Conservation (phyloP, 2,329 filamentous ascomycete genomes). For the Lecanicillium sp. region DNA sequence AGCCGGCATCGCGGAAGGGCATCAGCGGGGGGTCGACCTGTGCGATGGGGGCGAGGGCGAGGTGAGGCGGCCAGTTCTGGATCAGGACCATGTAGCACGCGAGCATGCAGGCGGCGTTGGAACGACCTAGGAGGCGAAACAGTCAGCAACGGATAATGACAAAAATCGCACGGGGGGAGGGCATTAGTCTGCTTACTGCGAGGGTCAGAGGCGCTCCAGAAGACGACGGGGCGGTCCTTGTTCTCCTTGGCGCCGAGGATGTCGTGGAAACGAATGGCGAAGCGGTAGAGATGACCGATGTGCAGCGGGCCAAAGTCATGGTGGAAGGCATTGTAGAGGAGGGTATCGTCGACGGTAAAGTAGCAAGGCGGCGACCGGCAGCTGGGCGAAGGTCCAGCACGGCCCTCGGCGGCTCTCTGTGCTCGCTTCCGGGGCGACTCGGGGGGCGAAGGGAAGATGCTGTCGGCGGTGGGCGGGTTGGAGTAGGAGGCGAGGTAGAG, state of each 20-base stretch:
- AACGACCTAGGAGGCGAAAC: constrained; percentile 56
- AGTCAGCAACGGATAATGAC: neutral
- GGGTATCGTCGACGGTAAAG: constrained; percentile 87
- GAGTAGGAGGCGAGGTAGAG: constrained; percentile 92
- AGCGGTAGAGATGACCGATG: constrained; percentile 94
- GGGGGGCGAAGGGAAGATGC: constrained; percentile 70
- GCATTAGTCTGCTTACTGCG: constrained; percentile 71
- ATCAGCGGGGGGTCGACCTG: constrained; percentile 96
- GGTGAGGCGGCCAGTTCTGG: constrained; percentile 93
- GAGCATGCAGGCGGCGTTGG: constrained; percentile 89
- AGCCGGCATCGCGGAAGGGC: constrained; percentile 97
- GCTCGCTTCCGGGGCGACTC: constrained; percentile 31
- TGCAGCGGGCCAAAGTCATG: constrained; percentile 97
- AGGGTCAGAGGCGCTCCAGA: constrained; percentile 90
- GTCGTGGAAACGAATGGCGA: constrained; percentile 92
- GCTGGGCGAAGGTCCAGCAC: constrained; percentile 30
- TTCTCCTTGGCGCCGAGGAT: constrained; percentile 88
- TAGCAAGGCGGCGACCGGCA: constrained; percentile 65
- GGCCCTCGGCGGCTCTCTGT: constrained; percentile 54
- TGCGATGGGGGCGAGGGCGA: constrained; percentile 90
- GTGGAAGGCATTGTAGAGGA: constrained; percentile 97
- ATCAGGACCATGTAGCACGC: constrained; percentile 99
- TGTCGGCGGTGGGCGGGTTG: constrained; percentile 71
- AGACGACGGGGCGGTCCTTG: constrained; percentile 83
- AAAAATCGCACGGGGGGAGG: constrained; percentile 19